A percentile compares a stretch with the other conserved stretches of the same genome.
phyloP scores from a whole-genome alignment of 2,329 filamentous ascomycete genomes.

The Xylaria hypoxylon region DNA sequence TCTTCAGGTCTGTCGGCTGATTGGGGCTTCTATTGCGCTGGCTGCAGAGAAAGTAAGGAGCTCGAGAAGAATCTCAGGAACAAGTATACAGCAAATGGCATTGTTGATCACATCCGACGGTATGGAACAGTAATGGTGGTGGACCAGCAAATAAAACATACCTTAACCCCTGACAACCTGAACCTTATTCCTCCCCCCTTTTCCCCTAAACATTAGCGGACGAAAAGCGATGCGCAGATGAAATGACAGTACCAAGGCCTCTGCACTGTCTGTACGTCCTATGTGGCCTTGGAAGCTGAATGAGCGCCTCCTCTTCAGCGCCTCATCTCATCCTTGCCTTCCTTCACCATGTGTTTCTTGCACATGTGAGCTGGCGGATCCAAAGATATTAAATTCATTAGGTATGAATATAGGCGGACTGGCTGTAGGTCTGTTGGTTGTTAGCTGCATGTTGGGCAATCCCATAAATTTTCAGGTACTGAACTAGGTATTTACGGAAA shows the following conservation, averaged over 20 bases:
- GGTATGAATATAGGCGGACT: slow-evolving; percentile 1
- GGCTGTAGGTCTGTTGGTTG: not conserved
- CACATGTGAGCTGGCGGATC: too few species aligned
- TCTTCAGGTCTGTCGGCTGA: slow-evolving; percentile 21
- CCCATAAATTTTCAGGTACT: not conserved
- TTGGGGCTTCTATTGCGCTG: slow-evolving; percentile 20
- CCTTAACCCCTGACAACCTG: not conserved
- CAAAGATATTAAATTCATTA: too few species aligned
- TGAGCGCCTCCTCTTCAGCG: slow-evolving; percentile 2
- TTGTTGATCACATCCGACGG: slow-evolving; percentile 5
- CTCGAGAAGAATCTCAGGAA: slow-evolving; percentile 8
- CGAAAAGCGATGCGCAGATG: not conserved
- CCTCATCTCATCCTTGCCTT: not conserved
- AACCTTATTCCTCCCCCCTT: not conserved
- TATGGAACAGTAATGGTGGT: slow-evolving; percentile 1
- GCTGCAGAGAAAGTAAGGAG: slow-evolving; percentile 9
- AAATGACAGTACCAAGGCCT: not conserved
- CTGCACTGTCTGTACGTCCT: not conserved
- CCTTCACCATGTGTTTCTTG: slow-evolving; percentile 6
- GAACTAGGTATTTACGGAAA: not conserved
- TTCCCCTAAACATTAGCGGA: not conserved
- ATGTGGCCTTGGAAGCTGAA: not conserved
- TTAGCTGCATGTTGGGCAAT: not conserved
- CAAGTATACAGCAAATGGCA: slow-evolving; percentile 13
- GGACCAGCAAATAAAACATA: not conserved